A percentile compares a stretch with the other conserved stretches of the same genome.
Conservation (phyloP, 805 yeast genomes). For the Peterozyma toletana region DNA sequence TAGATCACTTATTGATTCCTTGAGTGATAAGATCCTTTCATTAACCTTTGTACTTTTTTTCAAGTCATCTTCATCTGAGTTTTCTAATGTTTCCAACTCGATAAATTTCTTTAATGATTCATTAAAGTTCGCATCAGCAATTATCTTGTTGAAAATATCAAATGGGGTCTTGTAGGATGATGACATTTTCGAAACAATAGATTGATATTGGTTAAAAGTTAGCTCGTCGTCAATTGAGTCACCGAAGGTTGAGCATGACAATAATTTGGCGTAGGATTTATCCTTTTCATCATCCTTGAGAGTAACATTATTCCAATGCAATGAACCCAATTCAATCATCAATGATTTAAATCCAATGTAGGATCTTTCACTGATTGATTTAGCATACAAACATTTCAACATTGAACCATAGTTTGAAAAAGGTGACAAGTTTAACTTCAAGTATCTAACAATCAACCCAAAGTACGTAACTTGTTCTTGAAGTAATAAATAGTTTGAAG, state of each 20-base stretch:
- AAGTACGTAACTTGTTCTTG: too few species aligned
- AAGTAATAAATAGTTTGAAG: too few species aligned
- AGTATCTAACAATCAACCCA: neutral
- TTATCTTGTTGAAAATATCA: conserved; percentile 3
- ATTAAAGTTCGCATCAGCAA: neutral
- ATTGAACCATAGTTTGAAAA: neutral
- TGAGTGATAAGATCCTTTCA: neutral
- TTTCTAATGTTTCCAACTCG: conserved; percentile 2
- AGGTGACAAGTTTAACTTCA: neutral
- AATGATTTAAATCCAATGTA: neutral
- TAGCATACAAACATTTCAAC: conserved; percentile 4
- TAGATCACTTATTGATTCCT: neutral
- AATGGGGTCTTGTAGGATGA: conserved; percentile 3
- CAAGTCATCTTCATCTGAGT: neutral
- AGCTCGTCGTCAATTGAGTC: too few species aligned
- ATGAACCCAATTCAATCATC: neutral
- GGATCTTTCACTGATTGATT: neutral
- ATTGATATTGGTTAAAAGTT: too few species aligned
- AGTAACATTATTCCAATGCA: conserved; percentile 2
- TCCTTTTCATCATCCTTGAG: too few species aligned
- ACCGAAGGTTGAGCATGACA: too few species aligned
- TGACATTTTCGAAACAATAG: neutral
- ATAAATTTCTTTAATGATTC: conserved; percentile 1
- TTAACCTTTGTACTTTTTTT: neutral
- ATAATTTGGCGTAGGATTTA: too few species aligned